phyloP scores from a whole-genome alignment of 1,139 yeast genomes.

The Geotrichum phurueaensis region DNA sequence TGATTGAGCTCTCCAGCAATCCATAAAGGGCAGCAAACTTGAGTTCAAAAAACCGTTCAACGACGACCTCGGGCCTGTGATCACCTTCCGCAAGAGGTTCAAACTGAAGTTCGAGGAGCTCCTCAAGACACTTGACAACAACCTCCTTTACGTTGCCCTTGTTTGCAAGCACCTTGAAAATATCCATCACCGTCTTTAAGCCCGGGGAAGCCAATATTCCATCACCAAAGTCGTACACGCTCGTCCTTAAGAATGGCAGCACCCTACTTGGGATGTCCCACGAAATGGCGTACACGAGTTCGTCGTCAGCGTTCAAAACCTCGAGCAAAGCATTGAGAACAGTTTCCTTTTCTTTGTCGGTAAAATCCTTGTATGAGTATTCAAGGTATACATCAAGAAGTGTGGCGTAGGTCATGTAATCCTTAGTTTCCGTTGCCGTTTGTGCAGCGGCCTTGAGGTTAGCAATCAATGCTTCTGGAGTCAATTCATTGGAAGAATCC shows the following conservation, averaged over 20 bases:
- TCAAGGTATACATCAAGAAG: constrained; percentile 56
- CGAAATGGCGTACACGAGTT: constrained; percentile 62
- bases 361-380: not conserved
- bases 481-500: not conserved
- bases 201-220: constrained; percentile 23
- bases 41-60: constrained; percentile 44
- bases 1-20: constrained; percentile 48
- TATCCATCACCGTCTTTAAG: constrained; percentile 36
- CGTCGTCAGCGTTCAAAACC: constrained; percentile 37
- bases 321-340: constrained; percentile 41
- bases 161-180: constrained; percentile 55
- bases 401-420: constrained; percentile 65
- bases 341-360: constrained; percentile 45
- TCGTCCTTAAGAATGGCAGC: constrained; percentile 34
- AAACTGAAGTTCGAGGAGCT: constrained; percentile 40
- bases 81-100: constrained; percentile 19
- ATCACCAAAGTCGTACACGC: constrained; percentile 23
- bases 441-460: not conserved
- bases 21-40: constrained; percentile 61
- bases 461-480: not conserved
- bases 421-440: constrained; percentile 37
- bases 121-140: constrained; percentile 61
- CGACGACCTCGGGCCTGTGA: constrained; percentile 4
- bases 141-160: constrained; percentile 77
- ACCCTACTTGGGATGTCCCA: constrained; percentile 80